Percentiles rank a stretch among this genome's conserved stretches.
Evolutionary conservation across 352 stramenopile genomes (phyloP).

Genomic region (Pythium phragmiticola): DNA sequence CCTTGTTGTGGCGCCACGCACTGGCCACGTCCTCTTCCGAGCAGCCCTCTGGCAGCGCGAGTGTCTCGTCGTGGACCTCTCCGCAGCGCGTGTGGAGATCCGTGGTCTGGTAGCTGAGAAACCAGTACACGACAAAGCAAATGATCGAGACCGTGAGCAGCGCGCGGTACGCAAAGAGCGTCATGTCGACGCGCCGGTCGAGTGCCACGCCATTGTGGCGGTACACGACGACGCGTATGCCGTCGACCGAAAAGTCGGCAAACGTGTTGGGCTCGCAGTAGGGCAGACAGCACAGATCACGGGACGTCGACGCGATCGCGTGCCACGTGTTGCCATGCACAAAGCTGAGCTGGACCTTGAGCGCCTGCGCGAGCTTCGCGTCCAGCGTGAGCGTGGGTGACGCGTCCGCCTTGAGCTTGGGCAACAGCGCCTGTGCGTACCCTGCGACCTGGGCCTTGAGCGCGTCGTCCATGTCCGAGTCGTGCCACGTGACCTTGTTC

Average conservation of each 20-base stretch:
- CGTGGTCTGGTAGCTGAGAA: slow-evolving; percentile 53
- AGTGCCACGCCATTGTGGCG: slow-evolving; percentile 50
- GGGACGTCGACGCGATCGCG: slow-evolving; percentile 46
- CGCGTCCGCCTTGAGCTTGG: slow-evolving; percentile 34
- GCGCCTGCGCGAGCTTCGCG: slow-evolving; percentile 46
- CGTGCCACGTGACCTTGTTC: slow-evolving; percentile 50
- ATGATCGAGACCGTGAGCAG: slow-evolving; percentile 59
- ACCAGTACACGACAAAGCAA: slow-evolving; percentile 56
- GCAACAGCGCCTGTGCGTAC: slow-evolving; percentile 41
- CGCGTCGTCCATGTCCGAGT: slow-evolving; percentile 54
- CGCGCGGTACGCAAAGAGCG: slow-evolving; percentile 56
- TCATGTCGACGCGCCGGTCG: slow-evolving; percentile 57
- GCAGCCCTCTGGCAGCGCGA: slow-evolving; percentile 38
- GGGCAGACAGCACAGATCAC: slow-evolving; percentile 58
- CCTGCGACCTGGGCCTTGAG: slow-evolving; percentile 41
- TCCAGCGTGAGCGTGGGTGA: slow-evolving; percentile 32
- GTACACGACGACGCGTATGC: slow-evolving; percentile 68
- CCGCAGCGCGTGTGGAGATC: slow-evolving; percentile 41
- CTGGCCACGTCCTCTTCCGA: slow-evolving; percentile 39
- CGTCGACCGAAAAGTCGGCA: slow-evolving; percentile 51
- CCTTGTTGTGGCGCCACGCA: slow-evolving; percentile 41
- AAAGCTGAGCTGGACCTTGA: slow-evolving; percentile 74
- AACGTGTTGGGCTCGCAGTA: slow-evolving; percentile 44
- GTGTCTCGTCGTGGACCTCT: slow-evolving; percentile 1
- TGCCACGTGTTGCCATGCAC: slow-evolving; percentile 74